Base-by-base conservation (phyloP, 2,329 filamentous ascomycete species). In the Penicillium glabrum region DNA sequence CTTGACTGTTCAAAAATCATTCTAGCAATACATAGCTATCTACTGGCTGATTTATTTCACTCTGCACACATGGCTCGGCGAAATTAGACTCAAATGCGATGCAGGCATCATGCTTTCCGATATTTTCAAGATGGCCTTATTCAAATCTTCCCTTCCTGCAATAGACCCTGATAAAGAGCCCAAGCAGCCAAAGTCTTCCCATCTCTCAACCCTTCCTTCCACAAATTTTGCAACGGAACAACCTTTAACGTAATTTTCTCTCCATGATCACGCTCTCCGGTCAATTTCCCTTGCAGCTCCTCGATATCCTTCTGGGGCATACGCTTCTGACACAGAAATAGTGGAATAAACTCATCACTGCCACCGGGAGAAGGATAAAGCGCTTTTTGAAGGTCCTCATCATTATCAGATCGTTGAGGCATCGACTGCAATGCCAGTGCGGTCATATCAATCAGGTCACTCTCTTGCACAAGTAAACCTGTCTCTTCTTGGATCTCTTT, bases 161-260 rank as follows among this genome's bases (percentile, higher is more conserved):
- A 78, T 56, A 86, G 62, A 0, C 80, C 82, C 43, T 80, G 72
- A 64, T 86, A 86, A 57, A 86, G 65, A 8, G 82, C 80, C 75
- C 80, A 78, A 8, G 82, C 83, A 31, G 80, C 79, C 52, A 86
- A 68, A 0, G 80, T 78, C 69, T 86, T 86, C 9, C 75, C 82
- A 73, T 86, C 84, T 35, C 83, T 73, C 27, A 76, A 73, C 2
- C 79, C 82, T 48, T 81, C 80, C 61, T 76, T 82, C 82, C 83
- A 86, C 47, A 84, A 58, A 43, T 80, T 69, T 33, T 77, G 68
- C 56, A 86, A 60, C 29, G 71, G 75, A 14, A 84, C 80, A 19
- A 86, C 66, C 66, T 83, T 84, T 57, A 86, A 64, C 7, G 80
- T 85, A 54, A 86, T 86, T 62, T 82, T 85, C 69, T 86, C 84